Percentiles rank a stretch among this genome's conserved stretches.
These are phyloP conservation scores for Triticum turgidum DNA, from an alignment of 176 grass and related monocot genomes.

Conservation along the genomic window DNA sequence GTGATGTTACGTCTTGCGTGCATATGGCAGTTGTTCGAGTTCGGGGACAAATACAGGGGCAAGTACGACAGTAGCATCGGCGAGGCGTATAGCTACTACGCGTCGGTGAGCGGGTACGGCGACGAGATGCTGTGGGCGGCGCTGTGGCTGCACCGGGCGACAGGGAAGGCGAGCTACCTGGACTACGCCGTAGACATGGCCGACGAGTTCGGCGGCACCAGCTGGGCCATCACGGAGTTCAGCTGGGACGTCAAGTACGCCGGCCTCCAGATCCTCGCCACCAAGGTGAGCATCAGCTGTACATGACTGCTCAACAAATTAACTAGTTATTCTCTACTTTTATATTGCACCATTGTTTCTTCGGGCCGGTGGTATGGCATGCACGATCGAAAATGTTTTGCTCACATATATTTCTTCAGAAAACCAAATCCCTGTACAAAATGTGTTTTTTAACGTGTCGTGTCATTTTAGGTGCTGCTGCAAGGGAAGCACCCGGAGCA, in stretches of 20 bases:
- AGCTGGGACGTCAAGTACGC: slow-evolving; percentile 70
- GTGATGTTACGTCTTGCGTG: neutral
- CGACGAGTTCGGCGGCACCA: slow-evolving; percentile 43
- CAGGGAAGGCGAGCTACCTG: slow-evolving; percentile 24
- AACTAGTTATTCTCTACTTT: too few species aligned
- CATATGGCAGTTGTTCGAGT: slow-evolving; percentile 41
- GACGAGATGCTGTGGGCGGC: slow-evolving; percentile 73
- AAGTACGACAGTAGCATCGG: slow-evolving; percentile 50
- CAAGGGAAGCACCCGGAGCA: slow-evolving; percentile 40
- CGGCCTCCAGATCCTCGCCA: slow-evolving; percentile 53
- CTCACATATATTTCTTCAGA: too few species aligned
- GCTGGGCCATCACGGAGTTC: slow-evolving; percentile 59
- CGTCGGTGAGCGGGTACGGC: slow-evolving; percentile 56
- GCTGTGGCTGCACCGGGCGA: slow-evolving; percentile 60
- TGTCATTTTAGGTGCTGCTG: slow-evolving; percentile 26
- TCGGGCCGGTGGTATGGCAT: neutral
- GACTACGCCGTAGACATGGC: slow-evolving; percentile 44
- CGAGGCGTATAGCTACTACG: slow-evolving; percentile 43
- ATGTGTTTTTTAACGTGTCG: neutral
- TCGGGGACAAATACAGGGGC: slow-evolving; percentile 44
- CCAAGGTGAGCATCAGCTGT: slow-evolving; percentile 26
- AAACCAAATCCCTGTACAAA: neutral
- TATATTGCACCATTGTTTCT: neutral
- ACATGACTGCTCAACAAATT: neutral
- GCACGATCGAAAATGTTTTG: neutral